Percentiles rank a stretch among this genome's conserved stretches.
Evolutionary conservation across 1,284 basidiomycete genomes (phyloP).

Genomic region (Cutaneotrichosporon cutaneum): DNA sequence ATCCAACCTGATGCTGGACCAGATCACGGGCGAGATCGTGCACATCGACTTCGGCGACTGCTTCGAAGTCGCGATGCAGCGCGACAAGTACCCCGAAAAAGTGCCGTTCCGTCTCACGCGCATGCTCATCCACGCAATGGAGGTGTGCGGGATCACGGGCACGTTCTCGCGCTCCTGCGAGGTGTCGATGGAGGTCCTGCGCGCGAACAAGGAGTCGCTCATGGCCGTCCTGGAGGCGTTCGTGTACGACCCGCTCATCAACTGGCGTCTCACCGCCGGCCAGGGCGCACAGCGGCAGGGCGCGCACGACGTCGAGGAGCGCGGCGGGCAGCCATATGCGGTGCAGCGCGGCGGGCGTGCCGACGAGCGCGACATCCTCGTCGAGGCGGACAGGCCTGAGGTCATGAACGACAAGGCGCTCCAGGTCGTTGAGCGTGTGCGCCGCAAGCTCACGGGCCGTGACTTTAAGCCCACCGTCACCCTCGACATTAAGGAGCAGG

Average conservation of each 20-base stretch:
- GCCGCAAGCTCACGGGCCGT: conserved; percentile 86
- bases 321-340: conserved; percentile 17
- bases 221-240: conserved; percentile 94
- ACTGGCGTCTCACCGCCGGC: conserved; percentile 57
- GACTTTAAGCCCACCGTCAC: conserved; percentile 82
- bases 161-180: conserved; percentile 96
- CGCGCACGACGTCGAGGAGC: conserved; percentile 26
- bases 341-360: conserved; percentile 27
- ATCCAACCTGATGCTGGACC: conserved; percentile 89
- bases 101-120: conserved; percentile 97
- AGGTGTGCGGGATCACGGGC: conserved; percentile 96
- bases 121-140: conserved; percentile 99
- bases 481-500: conserved; percentile 73
- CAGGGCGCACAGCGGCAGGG: conserved; percentile 42
- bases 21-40: conserved; percentile 90
- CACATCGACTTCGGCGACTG: conserved; percentile 98
- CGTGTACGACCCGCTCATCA: conserved; percentile 62
- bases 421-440: conserved; percentile 86
- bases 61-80: conserved; percentile 90
- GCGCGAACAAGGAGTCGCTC: conserved; percentile 95
- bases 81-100: conserved; percentile 98
- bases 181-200: conserved; percentile 93
- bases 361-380: conserved; percentile 54
- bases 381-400: conserved; percentile 61
- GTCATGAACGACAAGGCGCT: conserved; percentile 85